These are phyloP conservation scores for Simmondsia chinensis DNA, from an alignment of 148 eudicot species.

Conservation along the genomic window DNA sequence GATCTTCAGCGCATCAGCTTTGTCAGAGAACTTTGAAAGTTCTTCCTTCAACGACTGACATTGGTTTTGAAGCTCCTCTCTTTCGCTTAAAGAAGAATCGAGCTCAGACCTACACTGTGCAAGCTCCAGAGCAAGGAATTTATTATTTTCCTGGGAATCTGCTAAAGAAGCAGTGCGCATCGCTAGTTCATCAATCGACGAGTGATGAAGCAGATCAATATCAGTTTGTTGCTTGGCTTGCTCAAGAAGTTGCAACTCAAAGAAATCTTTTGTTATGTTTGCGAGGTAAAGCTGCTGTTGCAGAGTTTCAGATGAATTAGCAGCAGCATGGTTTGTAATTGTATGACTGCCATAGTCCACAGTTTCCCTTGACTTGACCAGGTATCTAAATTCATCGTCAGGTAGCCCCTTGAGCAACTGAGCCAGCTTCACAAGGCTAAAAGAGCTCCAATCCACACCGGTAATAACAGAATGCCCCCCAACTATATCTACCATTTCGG, in stretches of 20 bases:
- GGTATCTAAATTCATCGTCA: constrained; percentile 43
- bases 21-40: constrained; percentile 26
- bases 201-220: constrained; percentile 15
- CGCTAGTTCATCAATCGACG: constrained; percentile 29
- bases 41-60: constrained; percentile 36
- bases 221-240: constrained; percentile 21
- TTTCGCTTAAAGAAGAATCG: constrained; percentile 33
- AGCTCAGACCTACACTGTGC: constrained; percentile 53
- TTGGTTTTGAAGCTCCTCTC: constrained; percentile 40
- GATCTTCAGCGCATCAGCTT: constrained; percentile 42
- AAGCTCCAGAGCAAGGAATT: constrained; percentile 45
- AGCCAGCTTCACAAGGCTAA: constrained; percentile 44
- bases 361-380: constrained; percentile 34
- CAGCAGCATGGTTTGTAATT: constrained; percentile 7
- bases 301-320: constrained; percentile 30
- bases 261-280: constrained; percentile 39
- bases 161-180: constrained; percentile 21
- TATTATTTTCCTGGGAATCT: constrained; percentile 39
- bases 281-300: constrained; percentile 59
- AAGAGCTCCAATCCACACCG: constrained; percentile 16
- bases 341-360: constrained; percentile 12
- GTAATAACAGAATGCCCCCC: constrained; percentile 12
- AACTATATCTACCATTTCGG: constrained; percentile 6
- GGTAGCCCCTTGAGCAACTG: constrained; percentile 38
- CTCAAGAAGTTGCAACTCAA: constrained; percentile 41